Percentiles rank a stretch among this genome's conserved stretches.
Conservation (phyloP, 2,329 filamentous ascomycete genomes). For the Lasiodiplodia sp. region DNA sequence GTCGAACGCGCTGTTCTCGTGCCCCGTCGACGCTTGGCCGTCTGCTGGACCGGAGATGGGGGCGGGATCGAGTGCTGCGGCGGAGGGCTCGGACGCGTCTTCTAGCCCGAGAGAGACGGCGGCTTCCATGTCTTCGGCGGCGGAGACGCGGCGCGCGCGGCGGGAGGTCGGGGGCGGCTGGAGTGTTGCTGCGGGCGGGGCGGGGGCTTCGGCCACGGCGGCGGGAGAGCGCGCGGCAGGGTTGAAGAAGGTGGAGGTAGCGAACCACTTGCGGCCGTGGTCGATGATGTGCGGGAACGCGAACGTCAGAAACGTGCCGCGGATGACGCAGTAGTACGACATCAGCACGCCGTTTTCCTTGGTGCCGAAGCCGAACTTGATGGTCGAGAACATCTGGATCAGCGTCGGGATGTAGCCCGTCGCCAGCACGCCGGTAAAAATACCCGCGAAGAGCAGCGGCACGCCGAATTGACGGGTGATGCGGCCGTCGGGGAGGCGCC, state of each 20-base stretch:
- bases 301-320: slow-evolving; percentile 54
- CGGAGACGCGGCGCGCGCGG: slow-evolving; percentile 37
- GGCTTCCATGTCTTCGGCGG: slow-evolving; percentile 42
- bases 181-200: slow-evolving; percentile 12
- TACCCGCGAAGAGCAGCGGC: slow-evolving; percentile 68
- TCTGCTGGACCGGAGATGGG: too few relatives aligned
- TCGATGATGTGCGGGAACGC: slow-evolving; percentile 55
- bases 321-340: slow-evolving; percentile 53
- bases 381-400: slow-evolving; percentile 58
- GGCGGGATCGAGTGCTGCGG: slow-evolving; percentile 38
- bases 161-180: slow-evolving; percentile 27
- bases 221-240: slow-evolving; percentile 6
- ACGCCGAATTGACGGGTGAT: slow-evolving; percentile 66
- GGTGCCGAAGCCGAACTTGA: slow-evolving; percentile 54
- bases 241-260: slow-evolving; percentile 53
- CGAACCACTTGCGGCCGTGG: slow-evolving; percentile 51
- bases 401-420: slow-evolving; percentile 72
- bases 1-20: slow-evolving; percentile 67
- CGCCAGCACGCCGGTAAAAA: slow-evolving; percentile 72
- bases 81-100: slow-evolving; percentile 53
- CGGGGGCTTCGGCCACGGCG: slow-evolving; percentile 8
- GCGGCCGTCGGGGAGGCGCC: slow-evolving; percentile 60
- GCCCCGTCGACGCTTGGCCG: slow-evolving; percentile 36
- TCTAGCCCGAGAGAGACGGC: slow-evolving; percentile 58
- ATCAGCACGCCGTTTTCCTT: slow-evolving; percentile 56